A percentile compares a stretch with the other conserved stretches of the same genome.
Evolutionary conservation across 176 grass and related monocot genomes (phyloP).

Genomic region (Phyllostachys edulis): DNA sequence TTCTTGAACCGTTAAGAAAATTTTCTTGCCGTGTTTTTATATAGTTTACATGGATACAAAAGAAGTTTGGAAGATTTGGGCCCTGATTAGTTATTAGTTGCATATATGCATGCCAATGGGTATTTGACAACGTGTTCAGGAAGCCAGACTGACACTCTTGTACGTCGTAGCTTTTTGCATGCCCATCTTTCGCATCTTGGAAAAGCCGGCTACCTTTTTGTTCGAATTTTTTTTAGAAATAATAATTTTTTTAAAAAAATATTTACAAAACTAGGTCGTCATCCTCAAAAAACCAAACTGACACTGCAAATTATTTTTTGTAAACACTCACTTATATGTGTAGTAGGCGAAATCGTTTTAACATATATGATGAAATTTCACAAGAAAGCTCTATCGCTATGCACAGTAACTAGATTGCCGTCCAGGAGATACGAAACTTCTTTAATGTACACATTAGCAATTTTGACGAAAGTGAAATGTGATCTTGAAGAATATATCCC

Average conservation of each 20-base stretch:
- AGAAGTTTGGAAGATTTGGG: conserved; percentile 31
- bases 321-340: no score
- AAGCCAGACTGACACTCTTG: not conserved
- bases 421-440: not conserved
- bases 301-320: not conserved
- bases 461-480: not conserved
- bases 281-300: no score
- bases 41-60: conserved; percentile 38
- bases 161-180: not conserved
- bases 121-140: conserved; percentile 11
- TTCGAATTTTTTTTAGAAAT: no score
- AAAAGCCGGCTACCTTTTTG: not conserved
- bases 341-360: not conserved
- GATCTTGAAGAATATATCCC: not conserved
- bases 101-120: conserved; percentile 22
- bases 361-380: not conserved
- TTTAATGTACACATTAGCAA: not conserved
- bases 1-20: conserved; percentile 39
- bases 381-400: not conserved
- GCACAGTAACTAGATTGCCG: not conserved
- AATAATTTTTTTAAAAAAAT: no score
- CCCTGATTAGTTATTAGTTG: conserved; percentile 13
- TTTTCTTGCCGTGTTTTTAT: conserved; percentile 23
- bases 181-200: conserved; percentile 14
- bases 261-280: no score